These are phyloP conservation scores for Dactylis glomerata DNA, from an alignment of 176 grass and related monocot genomes.

Conservation along the genomic window DNA sequence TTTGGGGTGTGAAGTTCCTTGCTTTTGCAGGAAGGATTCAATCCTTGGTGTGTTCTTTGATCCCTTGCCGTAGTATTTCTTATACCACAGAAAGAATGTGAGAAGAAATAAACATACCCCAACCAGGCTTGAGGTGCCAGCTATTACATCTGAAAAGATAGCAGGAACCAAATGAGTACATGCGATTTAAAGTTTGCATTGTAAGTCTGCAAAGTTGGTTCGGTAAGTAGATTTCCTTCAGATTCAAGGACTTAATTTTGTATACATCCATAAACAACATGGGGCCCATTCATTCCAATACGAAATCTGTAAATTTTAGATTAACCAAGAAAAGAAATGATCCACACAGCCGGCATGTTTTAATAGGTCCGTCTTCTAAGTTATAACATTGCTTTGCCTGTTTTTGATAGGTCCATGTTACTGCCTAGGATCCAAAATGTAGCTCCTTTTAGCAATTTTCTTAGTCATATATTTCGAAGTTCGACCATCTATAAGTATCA, in stretches of 20 bases:
- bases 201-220: not conserved
- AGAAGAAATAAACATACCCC: not conserved
- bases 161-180: not conserved
- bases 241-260: not conserved
- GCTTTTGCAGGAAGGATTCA: slow-evolving; percentile 26
- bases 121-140: not conserved
- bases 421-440: not conserved
- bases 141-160: not conserved
- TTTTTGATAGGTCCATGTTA: not conserved
- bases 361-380: not conserved
- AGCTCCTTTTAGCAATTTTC: not conserved
- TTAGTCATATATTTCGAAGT: not conserved
- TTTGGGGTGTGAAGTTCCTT: slow-evolving; percentile 24
- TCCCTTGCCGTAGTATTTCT: not conserved
- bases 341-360: not conserved
- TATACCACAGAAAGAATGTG: not conserved
- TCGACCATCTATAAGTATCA: not conserved
- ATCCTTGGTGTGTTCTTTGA: slow-evolving; percentile 27
- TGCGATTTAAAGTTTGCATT: not conserved
- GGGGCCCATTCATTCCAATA: not conserved
- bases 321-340: not conserved
- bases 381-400: not conserved
- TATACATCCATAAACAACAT: not conserved
- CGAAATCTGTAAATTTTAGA: not conserved
- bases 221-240: not conserved